phyloP scores from a whole-genome alignment of 2,329 filamentous ascomycete species.

The Fusarium sp. region DNA sequence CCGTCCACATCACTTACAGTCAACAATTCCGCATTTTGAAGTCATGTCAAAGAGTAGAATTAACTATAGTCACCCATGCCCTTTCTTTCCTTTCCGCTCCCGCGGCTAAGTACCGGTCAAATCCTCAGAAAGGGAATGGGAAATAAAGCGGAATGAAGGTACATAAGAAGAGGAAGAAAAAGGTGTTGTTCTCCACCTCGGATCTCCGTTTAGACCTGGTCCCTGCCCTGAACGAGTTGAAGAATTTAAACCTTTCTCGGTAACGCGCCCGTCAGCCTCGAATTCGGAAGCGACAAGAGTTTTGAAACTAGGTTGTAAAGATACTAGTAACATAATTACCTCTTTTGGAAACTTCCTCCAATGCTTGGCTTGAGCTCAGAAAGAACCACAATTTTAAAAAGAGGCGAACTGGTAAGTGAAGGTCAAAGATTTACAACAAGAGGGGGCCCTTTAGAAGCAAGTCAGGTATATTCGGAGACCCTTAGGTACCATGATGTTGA shows the following conservation, averaged over 20 bases:
- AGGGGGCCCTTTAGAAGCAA: not conserved
- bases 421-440: not conserved
- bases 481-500: slow-evolving; percentile 19
- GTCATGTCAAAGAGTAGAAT: not conserved
- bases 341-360: slow-evolving; percentile 12
- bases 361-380: slow-evolving; percentile 11
- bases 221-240: slow-evolving; percentile 7
- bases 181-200: slow-evolving; percentile 28
- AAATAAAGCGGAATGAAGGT: slow-evolving; percentile 1
- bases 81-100: slow-evolving; percentile 7
- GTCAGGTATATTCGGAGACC: not conserved
- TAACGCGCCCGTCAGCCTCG: slow-evolving; percentile 43
- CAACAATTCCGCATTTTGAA: not conserved
- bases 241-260: slow-evolving; percentile 14
- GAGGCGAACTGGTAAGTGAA: slow-evolving; percentile 4
- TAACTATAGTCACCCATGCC: not conserved
- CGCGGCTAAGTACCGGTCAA: slow-evolving; percentile 7
- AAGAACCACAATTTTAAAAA: slow-evolving; percentile 27
- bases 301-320: slow-evolving; percentile 27
- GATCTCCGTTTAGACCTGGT: slow-evolving; percentile 26
- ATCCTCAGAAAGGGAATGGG: not conserved
- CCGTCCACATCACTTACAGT: not conserved
- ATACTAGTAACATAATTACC: slow-evolving; percentile 28
- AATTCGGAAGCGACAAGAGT: slow-evolving; percentile 16
- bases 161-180: not conserved